Base-by-base conservation (phyloP, 306 rosid species). In the Rosa chinensis region DNA sequence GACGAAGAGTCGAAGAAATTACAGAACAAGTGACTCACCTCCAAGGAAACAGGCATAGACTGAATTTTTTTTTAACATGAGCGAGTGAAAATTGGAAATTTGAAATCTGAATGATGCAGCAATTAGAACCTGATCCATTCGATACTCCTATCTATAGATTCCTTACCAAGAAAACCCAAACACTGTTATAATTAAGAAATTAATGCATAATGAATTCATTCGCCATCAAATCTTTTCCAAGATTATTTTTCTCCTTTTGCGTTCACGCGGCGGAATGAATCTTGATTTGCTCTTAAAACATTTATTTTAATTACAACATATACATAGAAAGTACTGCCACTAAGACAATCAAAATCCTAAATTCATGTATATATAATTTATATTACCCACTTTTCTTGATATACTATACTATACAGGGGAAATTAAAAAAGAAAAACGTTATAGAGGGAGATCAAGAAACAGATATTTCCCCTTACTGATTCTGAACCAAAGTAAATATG, bases 31-130 rank as follows among this genome's bases (percentile, higher is more conserved):
- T 66, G 70, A 32, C 44, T 66, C 47, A 66, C 47, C 70, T 66
- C 37, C 70, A 66, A 66, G 70, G 70, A 66, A 66, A 16, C 37
- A 66, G 47, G 47, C 70, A 63, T 35, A 6, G 25, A 66, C 10
- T 35, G 70, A 16, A 64, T 16, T 5, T 2, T 28, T 8, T 59
- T 21, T 23, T 25, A 61, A 0, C 43, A 63, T 63, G 40, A 32
- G 8, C 2, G 8, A 28, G 43, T 63, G 40, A 62, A 62, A 66
- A 14, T 14, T 64, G 70, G 42, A 59, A 21, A 59, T 23, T 62
- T 62, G 37, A 10, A 23, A 8, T 23, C 3, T 23, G 17, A 55
- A 62, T 62, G 42, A 20, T 55, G 1, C 18, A 18, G 61, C 4
- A 55, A 18, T 20, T 20, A 23, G 18, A 63, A 13, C 20, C n/a